Conservation (phyloP, 495 filamentous ascomycete species). For the Neurospora tetraspora region DNA sequence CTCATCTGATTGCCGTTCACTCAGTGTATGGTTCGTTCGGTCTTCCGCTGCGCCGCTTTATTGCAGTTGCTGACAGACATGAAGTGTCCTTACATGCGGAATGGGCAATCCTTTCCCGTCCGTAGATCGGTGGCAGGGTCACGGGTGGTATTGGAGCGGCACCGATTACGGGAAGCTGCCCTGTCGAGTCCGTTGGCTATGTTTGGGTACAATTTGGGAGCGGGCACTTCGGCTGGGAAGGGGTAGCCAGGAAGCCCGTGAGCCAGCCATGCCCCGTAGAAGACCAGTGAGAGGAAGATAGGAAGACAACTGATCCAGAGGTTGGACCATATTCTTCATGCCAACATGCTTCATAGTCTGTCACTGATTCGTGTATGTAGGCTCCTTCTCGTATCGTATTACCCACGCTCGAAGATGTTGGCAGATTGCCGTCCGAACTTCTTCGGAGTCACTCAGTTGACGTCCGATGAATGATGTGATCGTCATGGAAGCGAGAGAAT, state of each 20-base stretch:
- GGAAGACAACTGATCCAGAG: not conserved
- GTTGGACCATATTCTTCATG: not conserved
- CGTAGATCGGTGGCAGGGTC: not conserved
- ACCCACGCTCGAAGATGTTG: not conserved
- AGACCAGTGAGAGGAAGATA: not conserved
- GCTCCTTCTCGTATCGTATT: not conserved
- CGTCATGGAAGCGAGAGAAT: not conserved
- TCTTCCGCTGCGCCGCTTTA: not conserved
- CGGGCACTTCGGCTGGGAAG: not conserved
- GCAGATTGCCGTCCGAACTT: not conserved
- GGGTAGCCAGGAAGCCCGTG: not conserved
- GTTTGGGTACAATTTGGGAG: not conserved
- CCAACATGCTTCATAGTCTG: not conserved
- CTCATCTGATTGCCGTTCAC: not conserved
- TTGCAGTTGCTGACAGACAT: not conserved
- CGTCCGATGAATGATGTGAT: not conserved
- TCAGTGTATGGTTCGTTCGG: not conserved
- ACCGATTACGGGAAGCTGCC: not conserved
- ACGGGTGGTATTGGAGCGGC: not conserved
- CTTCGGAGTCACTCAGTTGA: not conserved
- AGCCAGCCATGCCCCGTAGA: not conserved
- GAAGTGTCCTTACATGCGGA: not conserved
- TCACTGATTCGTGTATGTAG: not conserved
- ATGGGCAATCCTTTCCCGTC: not conserved
- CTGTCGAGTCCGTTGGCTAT: not conserved